phyloP scores from a whole-genome alignment of 805 yeast genomes.

The Komagataella populi region DNA sequence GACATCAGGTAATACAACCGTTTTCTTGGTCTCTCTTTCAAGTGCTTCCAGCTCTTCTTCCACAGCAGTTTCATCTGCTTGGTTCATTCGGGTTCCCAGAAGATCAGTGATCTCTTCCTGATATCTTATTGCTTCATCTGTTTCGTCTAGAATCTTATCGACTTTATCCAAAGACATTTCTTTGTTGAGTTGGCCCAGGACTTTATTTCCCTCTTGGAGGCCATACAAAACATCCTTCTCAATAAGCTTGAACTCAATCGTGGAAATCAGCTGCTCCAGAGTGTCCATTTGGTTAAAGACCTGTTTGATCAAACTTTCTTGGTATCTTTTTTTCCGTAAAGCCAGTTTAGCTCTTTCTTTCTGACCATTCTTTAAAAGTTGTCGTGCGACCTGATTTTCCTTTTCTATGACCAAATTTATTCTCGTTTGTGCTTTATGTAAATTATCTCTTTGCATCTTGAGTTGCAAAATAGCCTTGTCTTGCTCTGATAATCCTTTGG shows the following conservation, averaged over 20 bases:
- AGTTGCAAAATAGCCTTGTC: slow-evolving; percentile 80
- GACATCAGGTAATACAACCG: slow-evolving; percentile 16
- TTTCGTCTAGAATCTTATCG: slow-evolving; percentile 74
- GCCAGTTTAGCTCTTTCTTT: slow-evolving; percentile 53
- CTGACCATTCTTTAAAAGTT: slow-evolving; percentile 38
- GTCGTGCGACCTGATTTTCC: slow-evolving; percentile 50
- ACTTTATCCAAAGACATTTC: slow-evolving; percentile 70
- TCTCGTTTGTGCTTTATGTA: slow-evolving; percentile 56
- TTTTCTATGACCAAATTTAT: slow-evolving; percentile 41
- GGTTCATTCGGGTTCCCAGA: slow-evolving; percentile 27
- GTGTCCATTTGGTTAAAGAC: slow-evolving; percentile 71
- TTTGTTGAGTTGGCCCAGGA: slow-evolving; percentile 58
- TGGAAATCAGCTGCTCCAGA: slow-evolving; percentile 63
- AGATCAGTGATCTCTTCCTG: slow-evolving; percentile 60
- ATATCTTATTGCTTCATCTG: slow-evolving; percentile 67
- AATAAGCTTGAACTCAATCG: slow-evolving; percentile 79
- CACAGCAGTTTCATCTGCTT: slow-evolving; percentile 43
- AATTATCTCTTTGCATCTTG: slow-evolving; percentile 78
- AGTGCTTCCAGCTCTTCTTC: slow-evolving; percentile 46
- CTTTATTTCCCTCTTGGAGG: slow-evolving; percentile 65
- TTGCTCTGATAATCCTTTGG: slow-evolving; percentile 47
- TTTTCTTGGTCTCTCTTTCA: slow-evolving; percentile 27
- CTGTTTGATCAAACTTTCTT: slow-evolving; percentile 52
- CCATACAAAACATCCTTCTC: slow-evolving; percentile 81
- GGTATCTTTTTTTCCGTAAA: slow-evolving; percentile 69